phyloP scores from a whole-genome alignment of 192 early-diverging fungal genomes.

The Backusella australiensis region DNA sequence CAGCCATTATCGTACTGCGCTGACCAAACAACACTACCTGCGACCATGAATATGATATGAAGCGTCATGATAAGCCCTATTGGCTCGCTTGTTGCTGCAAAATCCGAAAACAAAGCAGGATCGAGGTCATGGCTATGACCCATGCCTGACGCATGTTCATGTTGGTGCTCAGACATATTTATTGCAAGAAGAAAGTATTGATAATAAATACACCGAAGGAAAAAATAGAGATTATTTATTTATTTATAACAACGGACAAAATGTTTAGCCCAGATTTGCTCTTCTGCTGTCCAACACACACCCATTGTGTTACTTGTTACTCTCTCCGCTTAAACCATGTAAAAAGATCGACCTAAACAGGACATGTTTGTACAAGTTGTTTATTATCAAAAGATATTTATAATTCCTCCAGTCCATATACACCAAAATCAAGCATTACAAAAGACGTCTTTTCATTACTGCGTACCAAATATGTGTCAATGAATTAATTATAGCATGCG shows the following conservation, averaged over 20 bases:
- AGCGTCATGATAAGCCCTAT: conserved; percentile 33
- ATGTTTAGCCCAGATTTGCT: neutral
- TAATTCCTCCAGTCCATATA: conserved; percentile 41
- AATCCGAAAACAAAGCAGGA: conserved; percentile 17
- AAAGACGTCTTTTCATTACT: conserved; percentile 64
- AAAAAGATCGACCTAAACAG: too few species aligned
- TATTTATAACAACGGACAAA: neutral
- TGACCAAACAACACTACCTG: conserved; percentile 11
- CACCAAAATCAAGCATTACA: conserved; percentile 81
- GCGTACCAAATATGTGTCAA: neutral
- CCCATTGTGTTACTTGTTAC: too few species aligned
- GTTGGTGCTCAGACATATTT: conserved; percentile 15
- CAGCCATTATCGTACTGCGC: too few species aligned
- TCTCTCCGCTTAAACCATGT: too few species aligned
- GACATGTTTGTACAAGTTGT: neutral
- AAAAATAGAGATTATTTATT: neutral
- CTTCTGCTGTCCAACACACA: neutral
- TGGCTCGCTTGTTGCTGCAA: conserved; percentile 33
- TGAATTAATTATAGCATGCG: too few species aligned
- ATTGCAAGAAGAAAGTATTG: neutral
- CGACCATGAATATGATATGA: conserved; percentile 29
- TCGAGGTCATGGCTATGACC: conserved; percentile 32
- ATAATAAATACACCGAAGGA: neutral
- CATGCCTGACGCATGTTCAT: conserved; percentile 7
- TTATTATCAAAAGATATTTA: neutral